Evolutionary conservation across 1,139 yeast species (phyloP).

Genomic region (Kodamaea sp.): DNA sequence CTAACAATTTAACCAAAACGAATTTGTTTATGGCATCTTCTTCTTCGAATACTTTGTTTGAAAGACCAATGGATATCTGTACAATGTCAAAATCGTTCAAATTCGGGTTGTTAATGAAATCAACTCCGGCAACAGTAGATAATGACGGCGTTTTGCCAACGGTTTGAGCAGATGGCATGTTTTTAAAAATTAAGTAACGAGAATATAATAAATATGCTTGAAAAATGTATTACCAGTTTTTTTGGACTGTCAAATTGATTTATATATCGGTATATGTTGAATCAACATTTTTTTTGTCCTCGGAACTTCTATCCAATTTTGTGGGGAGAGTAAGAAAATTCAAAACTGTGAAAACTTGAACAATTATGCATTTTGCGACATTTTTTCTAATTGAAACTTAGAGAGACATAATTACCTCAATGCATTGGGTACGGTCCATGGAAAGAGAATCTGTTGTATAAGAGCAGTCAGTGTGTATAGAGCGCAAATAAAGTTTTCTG

Average conservation of each 20-base stretch:
- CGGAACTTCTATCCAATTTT: constrained; percentile 4
- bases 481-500: too few relatives aligned
- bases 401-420: too few relatives aligned
- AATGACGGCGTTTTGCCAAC: constrained; percentile 12
- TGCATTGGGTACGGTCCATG: too few relatives aligned
- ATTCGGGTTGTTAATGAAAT: constrained; percentile 4
- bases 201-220: constrained; percentile 4
- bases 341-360: too few relatives aligned
- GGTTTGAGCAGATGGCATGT: constrained; percentile 17
- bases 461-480: too few relatives aligned
- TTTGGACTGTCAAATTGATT: not conserved
- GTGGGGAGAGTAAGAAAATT: constrained; percentile 4
- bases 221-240: not conserved
- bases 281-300: not conserved
- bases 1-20: constrained; percentile 38
- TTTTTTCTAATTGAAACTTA: too few relatives aligned
- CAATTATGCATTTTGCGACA: too few relatives aligned
- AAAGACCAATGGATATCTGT: constrained; percentile 35
- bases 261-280: not conserved
- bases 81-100: constrained; percentile 25
- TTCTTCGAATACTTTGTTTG: constrained; percentile 30
- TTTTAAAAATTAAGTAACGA: constrained; percentile 1
- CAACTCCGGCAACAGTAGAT: constrained; percentile 21
- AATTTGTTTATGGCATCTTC: constrained; percentile 17
- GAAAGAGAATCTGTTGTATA: too few relatives aligned